Evolutionary conservation across 2,329 filamentous ascomycete genomes (phyloP).

Genomic region (Xylariaceae sp.): DNA sequence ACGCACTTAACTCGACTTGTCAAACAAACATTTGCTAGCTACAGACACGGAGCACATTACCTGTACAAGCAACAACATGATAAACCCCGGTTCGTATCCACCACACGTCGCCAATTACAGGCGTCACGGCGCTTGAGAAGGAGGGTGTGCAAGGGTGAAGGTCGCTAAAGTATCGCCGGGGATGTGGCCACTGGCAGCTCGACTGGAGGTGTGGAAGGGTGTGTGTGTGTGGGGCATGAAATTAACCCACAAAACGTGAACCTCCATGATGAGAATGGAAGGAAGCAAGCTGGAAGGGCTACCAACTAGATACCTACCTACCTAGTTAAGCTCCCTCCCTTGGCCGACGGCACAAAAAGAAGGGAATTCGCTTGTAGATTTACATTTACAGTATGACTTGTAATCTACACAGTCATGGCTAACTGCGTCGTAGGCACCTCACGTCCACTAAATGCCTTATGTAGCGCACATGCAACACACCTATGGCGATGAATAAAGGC

Average conservation of each 20-base stretch:
- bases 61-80: constrained; percentile 18
- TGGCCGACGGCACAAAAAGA: no score
- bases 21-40: no score
- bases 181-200: constrained; percentile 7
- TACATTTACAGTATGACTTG: no score
- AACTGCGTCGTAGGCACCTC: no score
- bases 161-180: constrained; percentile 22
- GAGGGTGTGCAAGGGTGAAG: constrained; percentile 16
- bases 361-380: no score
- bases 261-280: not conserved
- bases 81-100: constrained; percentile 24
- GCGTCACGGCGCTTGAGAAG: constrained; percentile 31
- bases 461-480: no score
- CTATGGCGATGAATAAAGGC: no score
- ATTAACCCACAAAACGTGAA: constrained; percentile 15
- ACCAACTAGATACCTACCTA: not conserved
- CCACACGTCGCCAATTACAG: constrained; percentile 23
- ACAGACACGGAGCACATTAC: not conserved
- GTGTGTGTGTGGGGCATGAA: constrained; percentile 6
- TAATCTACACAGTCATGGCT: no score
- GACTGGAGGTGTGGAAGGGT: constrained; percentile 5
- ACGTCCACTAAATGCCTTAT: no score
- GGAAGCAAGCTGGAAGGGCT: constrained; percentile 14
- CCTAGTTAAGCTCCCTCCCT: no score
- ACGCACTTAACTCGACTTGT: no score